A percentile compares a stretch with the other conserved stretches of the same genome.
Conservation (phyloP, 2,329 filamentous ascomycete genomes). For the Neonectria sp. region DNA sequence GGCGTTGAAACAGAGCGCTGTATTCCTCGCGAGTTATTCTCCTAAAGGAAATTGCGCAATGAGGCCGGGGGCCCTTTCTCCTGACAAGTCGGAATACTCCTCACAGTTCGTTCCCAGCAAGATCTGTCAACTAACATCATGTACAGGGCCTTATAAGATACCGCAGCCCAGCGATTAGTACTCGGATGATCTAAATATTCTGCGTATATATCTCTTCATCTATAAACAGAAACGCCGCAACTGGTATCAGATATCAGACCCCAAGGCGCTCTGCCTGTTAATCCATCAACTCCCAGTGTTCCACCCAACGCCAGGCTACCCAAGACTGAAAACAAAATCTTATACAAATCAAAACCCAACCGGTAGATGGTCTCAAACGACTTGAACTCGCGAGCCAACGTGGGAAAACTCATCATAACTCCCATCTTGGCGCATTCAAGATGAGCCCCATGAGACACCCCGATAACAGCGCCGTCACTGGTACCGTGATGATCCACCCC, state of each 20-base stretch:
- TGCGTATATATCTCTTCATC: not conserved
- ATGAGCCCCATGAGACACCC: conserved; percentile 69
- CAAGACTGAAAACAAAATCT: conserved; percentile 5
- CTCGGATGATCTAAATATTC: not conserved
- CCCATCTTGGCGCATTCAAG: conserved; percentile 65
- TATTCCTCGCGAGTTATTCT: not conserved
- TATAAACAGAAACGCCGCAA: not conserved
- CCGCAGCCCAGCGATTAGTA: not conserved
- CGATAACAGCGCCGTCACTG: conserved; percentile 64
- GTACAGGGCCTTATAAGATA: not conserved
- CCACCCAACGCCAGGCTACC: conserved; percentile 35
- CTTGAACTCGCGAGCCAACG: conserved; percentile 2
- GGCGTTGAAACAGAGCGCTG: not conserved
- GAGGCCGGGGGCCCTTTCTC: not conserved
- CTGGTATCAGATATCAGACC: not conserved
- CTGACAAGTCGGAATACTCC: not conserved
- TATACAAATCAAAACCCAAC: conserved; percentile 6
- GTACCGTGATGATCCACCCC: conserved; percentile 67
- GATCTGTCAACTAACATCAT: not conserved
- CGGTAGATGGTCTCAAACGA: not conserved
- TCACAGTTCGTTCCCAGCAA: not conserved
- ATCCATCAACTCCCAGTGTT: conserved; percentile 1
- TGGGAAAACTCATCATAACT: conserved; percentile 15
- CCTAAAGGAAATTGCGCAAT: conserved; percentile 4
- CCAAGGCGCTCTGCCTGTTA: conserved; percentile 14